Base-by-base conservation (phyloP, 192 early-diverging fungal genomes). In the Linnemannia elongata region DNA sequence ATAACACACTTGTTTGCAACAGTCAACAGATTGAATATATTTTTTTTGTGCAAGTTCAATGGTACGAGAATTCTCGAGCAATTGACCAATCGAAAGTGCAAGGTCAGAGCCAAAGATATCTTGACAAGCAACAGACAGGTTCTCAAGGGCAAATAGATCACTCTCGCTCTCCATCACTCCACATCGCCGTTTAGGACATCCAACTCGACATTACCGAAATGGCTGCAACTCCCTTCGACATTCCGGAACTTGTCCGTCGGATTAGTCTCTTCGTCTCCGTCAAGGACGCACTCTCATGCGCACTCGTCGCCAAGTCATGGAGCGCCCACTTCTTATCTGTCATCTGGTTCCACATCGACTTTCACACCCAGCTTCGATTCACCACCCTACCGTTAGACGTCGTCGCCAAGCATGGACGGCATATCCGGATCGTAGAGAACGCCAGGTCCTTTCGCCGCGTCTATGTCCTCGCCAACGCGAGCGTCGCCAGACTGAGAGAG, bases 281-380 rank as follows among this genome's bases (percentile, higher is more conserved):
- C 42, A 52, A 47, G 35, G 72, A 74, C 47, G 71, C 54, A 30
- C 12, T 79, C 27, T 20, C 69, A 6, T 79, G 78, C 39, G 10
- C 13, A 10, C 78, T 57, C 15, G 71, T 73, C 2, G 60, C 49
- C 78, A 73, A 79, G 41, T 54, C 69, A 18, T 79, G 69, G 69
- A 72, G n/a, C n/a, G n/a, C n/a, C n/a, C n/a, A n/a, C 49, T 79
- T 66, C 39, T 1, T 54, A 0, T 27, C 70, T n/a, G 6, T 15
- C n/a, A 49, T 79, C 7, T 79, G 71, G 78, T 73, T 55, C 73
- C 52, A 30, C n/a, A 63, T 79, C 52, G 71, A 79, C 55, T 60
- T 74, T 30, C 17, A 45, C 15, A 4, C 3, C 13, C 69, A 79
- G 4, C 13, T 13, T 12, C 27, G 41, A 4, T 30, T 79, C 20